phyloP scores from a whole-genome alignment of 169 alveolate species.

The Amoebophrya sp. region DNA sequence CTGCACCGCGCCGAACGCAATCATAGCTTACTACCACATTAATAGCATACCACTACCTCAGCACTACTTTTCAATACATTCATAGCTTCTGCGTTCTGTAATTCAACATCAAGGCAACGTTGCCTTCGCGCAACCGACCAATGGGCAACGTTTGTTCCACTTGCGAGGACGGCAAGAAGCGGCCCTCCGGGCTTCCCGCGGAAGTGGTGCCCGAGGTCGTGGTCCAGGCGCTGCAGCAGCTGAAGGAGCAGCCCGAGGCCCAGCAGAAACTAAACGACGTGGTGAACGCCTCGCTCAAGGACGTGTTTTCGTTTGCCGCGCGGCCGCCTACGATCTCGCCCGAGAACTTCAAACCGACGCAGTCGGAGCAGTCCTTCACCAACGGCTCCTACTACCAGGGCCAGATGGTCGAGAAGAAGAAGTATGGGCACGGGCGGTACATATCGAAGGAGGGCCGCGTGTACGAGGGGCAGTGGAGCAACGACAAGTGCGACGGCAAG shows the following conservation, averaged over 20 bases:
- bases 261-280: not conserved
- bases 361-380: not conserved
- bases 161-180: not conserved
- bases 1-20: no score
- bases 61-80: no score
- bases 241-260: not conserved
- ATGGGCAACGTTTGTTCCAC: not conserved
- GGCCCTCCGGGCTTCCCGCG: not conserved
- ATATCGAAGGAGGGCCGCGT: not conserved
- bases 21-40: no score
- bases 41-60: no score
- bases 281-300: not conserved
- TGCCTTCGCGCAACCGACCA: no score
- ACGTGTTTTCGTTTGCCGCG: no score
- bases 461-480: not conserved
- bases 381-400: not conserved
- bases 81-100: no score
- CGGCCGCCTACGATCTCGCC: no score
- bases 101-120: no score
- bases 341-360: no score
- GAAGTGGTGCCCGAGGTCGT: not conserved
- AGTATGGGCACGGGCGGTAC: not conserved
- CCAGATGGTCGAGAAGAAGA: not conserved
- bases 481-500: not conserved
- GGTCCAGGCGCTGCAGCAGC: not conserved